Base-by-base conservation (phyloP, 176 grass and related monocot species). In the Chrysopogon serrulatus region DNA sequence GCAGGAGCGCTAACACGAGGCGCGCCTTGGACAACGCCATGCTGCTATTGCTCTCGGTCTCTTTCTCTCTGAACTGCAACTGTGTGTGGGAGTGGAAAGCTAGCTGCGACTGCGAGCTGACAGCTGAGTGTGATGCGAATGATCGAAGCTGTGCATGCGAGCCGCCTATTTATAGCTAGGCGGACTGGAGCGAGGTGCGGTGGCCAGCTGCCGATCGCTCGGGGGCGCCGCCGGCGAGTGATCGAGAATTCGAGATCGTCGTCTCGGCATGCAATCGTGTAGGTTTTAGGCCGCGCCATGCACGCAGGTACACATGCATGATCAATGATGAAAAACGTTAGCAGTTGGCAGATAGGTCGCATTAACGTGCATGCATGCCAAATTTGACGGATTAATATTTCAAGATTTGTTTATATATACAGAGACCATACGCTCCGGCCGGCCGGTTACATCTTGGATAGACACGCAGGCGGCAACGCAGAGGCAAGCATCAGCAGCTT, bases 1-100 rank as follows among this genome's bases (percentile, higher is more conserved):
- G 73, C 49, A 97, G 72, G 63, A 90, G 28, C 57, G 82, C 82
- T 37, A 88, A 36, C 68, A 85, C 45, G 19, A 94, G 42, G 47
- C 92, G 30, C 48, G 47, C 36, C 74, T 92, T 97, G 82, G 71
- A 76, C 65, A 65, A 70, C 71, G 60, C 82, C 82, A 84, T 84
- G 71, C 3, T 71, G 53, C 53, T n/a, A n/a, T 56, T 23, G 53
- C 10, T 56, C 53, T 19, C 9, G 40, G 4, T 33, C 7, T 17
- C 30, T 15, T 40, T 41, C 8, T 56, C 17, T 51, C 31, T 39
- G 18, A 34, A 17, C 53, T 73, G 21, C 19, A n/a, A 26, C 16
- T 65, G 11, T 54, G 39, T 40, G 39, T 40, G 16, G 32, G 61
- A 7, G 30, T 14, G 63, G 14, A 37, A 17, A 48, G 40, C 1